Conservation (phyloP, 2,329 filamentous ascomycete species). For the Niveomyces coronatus region DNA sequence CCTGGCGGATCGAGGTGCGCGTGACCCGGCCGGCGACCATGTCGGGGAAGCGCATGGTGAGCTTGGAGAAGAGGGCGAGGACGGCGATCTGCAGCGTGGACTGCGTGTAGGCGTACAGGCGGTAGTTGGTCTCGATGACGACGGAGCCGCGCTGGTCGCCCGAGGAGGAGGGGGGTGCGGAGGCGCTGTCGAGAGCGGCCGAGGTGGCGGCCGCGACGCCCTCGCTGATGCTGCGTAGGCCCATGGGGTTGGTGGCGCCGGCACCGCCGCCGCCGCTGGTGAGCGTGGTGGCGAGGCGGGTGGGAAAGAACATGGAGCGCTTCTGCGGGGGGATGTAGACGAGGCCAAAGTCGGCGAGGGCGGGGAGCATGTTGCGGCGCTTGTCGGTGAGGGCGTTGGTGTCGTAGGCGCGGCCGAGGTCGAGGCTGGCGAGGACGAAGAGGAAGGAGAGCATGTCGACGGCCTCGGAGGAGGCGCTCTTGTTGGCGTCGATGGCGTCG, state of each 20-base stretch:
- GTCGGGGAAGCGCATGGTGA: slow-evolving; percentile 86
- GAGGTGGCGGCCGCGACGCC: slow-evolving; percentile 56
- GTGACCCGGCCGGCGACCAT: slow-evolving; percentile 84
- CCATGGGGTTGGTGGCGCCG: slow-evolving; percentile 43
- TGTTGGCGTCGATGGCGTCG: slow-evolving; percentile 57
- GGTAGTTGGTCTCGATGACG: slow-evolving; percentile 96
- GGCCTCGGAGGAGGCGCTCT: slow-evolving; percentile 61
- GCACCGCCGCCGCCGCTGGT: slow-evolving; percentile 76
- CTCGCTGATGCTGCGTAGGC: slow-evolving; percentile 58
- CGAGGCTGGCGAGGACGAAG: slow-evolving; percentile 87
- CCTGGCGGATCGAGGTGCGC: slow-evolving; percentile 75
- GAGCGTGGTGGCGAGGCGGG: slow-evolving; percentile 84
- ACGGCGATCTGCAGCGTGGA: slow-evolving; percentile 92
- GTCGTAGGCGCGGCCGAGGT: slow-evolving; percentile 85
- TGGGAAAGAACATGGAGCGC: slow-evolving; percentile 68
- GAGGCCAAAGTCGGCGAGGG: slow-evolving; percentile 85
- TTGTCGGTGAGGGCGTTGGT: slow-evolving; percentile 72
- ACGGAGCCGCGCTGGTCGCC: slow-evolving; percentile 64
- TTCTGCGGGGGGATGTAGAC: slow-evolving; percentile 60
- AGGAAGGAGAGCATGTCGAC: slow-evolving; percentile 94
- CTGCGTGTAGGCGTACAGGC: slow-evolving; percentile 91
- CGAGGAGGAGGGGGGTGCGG: slow-evolving; percentile 6
- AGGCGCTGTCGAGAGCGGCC: slow-evolving; percentile 26
- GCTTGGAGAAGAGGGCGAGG: slow-evolving; percentile 76
- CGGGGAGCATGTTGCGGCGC: slow-evolving; percentile 80